Evolutionary conservation across 1,284 basidiomycete species (phyloP), one percentile per base, ranked within the genome.

Genomic region (Leccinum fuscescens): DNA sequence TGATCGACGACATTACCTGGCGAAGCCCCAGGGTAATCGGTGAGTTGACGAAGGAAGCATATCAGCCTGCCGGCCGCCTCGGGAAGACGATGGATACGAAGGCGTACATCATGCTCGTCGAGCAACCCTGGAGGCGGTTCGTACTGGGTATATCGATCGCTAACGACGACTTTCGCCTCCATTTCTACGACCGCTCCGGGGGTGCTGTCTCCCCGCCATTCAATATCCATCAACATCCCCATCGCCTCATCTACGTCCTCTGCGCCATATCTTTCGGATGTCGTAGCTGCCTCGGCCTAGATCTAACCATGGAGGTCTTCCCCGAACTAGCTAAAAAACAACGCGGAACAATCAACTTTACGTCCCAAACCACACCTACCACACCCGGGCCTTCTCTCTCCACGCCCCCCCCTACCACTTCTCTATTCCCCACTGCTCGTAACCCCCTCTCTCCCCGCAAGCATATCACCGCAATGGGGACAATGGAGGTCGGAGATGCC

Each of bases 1-100:
- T 24, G 7, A 4, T 56, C 3, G 44, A 56, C 8, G 33, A 56
- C 17, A 35, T 50, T 27, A 52, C 20, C 22, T 58, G 57, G 50
- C n/a, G 7, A 51, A 53, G 57, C 44, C 17, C 57, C 6, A 53
- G 33, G 14, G 42, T 53, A 12, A 6, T 53, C 15, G 14, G 51
- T 12, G 50, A 53, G 8, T 53, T 17, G 29, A 53, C 42, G 6
- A 53, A 58, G 29, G 56, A 52, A 33, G 6, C 5, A 4, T 52
- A 15, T 12, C 56, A 44, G 56, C 49, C 56, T 29, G 49, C 56
- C 2, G 20, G 17, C 7, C 24, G 11, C 24, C 50, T 52, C 12
- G 20, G 56, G 14, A 57, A 52, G 27, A 29, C 49, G 8, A 57
- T 57, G 56, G 56, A 57, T n/a, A 31, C n/a, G n/a, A 57, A 57